Evolutionary conservation across 768 basidiomycete genomes (phyloP).

Genomic region (Hypholoma sublateritium): DNA sequence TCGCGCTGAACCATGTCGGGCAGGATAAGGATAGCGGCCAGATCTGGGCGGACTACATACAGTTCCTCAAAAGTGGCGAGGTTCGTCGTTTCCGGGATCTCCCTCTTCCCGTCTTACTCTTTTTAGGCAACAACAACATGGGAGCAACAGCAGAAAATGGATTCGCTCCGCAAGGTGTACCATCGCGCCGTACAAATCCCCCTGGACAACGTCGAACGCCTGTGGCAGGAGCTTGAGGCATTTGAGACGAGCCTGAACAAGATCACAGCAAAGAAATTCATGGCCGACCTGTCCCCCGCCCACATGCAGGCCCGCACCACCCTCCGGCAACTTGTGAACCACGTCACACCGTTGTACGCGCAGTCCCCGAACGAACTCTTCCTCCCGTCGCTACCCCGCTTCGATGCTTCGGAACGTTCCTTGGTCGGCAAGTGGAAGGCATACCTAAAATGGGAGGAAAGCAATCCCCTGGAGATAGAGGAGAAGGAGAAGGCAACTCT

Average conservation of each 20-base stretch:
- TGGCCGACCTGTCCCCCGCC: conserved; percentile 86
- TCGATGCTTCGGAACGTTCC: conserved; percentile 68
- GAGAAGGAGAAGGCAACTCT: conserved; percentile 73
- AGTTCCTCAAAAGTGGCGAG: conserved; percentile 80
- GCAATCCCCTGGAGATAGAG: conserved; percentile 90
- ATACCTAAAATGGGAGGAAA: conserved; percentile 95
- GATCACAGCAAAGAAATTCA: conserved; percentile 95
- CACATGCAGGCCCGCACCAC: conserved; percentile 95
- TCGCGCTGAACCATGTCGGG: conserved; percentile 84
- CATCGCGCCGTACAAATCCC: conserved; percentile 94
- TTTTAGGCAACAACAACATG: conserved; percentile 73
- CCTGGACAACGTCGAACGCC: conserved; percentile 84
- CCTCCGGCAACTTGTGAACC: conserved; percentile 75
- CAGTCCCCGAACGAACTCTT: conserved; percentile 42
- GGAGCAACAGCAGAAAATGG: conserved; percentile 97
- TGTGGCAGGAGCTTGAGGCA: conserved; percentile 93
- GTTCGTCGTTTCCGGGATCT: conserved; percentile 40
- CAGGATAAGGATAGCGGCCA: conserved; percentile 90
- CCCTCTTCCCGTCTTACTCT: background rate
- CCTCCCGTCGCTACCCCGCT: conserved; percentile 71
- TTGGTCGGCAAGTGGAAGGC: conserved; percentile 87
- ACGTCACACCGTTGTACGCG: conserved; percentile 64
- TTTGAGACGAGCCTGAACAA: conserved; percentile 90
- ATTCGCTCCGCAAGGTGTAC: conserved; percentile 86
- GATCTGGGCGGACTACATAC: conserved; percentile 94